Evolutionary conservation across 108 stramenopile genomes (phyloP).

Genomic region (Nannochloropsis salina): DNA sequence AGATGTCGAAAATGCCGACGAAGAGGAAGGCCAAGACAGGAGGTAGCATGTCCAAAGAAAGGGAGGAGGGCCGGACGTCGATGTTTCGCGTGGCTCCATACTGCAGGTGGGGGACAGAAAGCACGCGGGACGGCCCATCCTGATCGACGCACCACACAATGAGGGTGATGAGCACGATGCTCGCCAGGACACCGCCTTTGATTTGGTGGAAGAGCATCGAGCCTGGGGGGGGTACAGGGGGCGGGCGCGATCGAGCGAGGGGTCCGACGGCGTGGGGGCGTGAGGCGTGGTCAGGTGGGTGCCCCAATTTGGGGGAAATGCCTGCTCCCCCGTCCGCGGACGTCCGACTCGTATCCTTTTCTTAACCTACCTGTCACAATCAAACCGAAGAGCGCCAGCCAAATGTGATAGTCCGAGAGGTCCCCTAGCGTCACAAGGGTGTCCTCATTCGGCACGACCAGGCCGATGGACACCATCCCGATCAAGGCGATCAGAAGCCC

Average conservation of each 20-base stretch:
- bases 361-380: constrained; percentile 52
- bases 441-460: background rate
- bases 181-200: constrained; percentile 30
- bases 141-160: constrained; percentile 48
- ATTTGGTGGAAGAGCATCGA: constrained; percentile 52
- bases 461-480: constrained; percentile 33
- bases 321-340: too few species aligned
- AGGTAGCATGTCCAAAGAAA: constrained; percentile 35
- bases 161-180: constrained; percentile 23
- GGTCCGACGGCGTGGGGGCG: too few species aligned
- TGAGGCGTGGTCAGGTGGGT: too few species aligned
- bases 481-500: constrained; percentile 55
- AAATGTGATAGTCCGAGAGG: constrained; percentile 42
- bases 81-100: constrained; percentile 25
- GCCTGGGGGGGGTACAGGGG: background rate
- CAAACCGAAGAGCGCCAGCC: constrained; percentile 52
- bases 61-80: constrained; percentile 18
- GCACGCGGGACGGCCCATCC: constrained; percentile 45
- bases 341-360: too few species aligned
- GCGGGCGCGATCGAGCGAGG: too few species aligned
- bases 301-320: too few species aligned
- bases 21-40: constrained; percentile 56
- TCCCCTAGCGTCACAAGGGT: constrained; percentile 51
- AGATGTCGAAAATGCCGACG: constrained; percentile 61
- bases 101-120: constrained; percentile 48